Evolutionary conservation across 768 basidiomycete genomes (phyloP), one percentile per base, ranked within the genome.

Genomic region (Boletus pseudo-olivaceus): DNA sequence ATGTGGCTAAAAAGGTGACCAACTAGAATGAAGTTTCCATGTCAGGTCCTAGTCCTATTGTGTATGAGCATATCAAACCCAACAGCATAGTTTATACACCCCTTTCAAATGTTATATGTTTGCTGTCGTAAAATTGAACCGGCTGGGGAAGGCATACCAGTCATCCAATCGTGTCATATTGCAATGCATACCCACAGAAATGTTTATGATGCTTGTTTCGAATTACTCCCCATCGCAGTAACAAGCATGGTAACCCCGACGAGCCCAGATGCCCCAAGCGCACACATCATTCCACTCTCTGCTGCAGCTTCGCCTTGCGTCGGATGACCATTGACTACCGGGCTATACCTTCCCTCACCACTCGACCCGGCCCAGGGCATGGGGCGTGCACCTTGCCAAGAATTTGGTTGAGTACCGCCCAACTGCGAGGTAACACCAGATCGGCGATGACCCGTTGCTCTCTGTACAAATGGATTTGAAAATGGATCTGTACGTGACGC

Each of bases 211-310:
- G 57, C 54, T 56, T 52, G 58, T 47, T 55, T 65, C 19, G 65
- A 52, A 54, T 33, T 44, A 41, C 55, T 43, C 9, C 49, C 49
- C 10, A 65, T 44, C 15, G 61, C 55, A 23, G 69, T 35, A 30
- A 68, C 43, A 20, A 71, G 60, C 43, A 68, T 42, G 32, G 71
- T 71, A 20, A 71, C 23, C 10, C 59, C 57, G 19, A 71, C 50
- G 4, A 68, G 58, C 3, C 64, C 67, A 11, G 69, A 60, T n/a
- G 67, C 69, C 0, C 62, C 69, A 14, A 71, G 62, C 10, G 60
- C 67, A 11, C 69, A 69, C 49, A 66, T 43, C 14, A 59, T 7
- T 10, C 56, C 57, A 23, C 69, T 68, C 57, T 70, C 55, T n/a
- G 56, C 58, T 12, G 67, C 58, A 46, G 49, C 67, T 7, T 60